Conservation (phyloP, 1,284 basidiomycete species). For the Crucibulum cyathiforme region DNA sequence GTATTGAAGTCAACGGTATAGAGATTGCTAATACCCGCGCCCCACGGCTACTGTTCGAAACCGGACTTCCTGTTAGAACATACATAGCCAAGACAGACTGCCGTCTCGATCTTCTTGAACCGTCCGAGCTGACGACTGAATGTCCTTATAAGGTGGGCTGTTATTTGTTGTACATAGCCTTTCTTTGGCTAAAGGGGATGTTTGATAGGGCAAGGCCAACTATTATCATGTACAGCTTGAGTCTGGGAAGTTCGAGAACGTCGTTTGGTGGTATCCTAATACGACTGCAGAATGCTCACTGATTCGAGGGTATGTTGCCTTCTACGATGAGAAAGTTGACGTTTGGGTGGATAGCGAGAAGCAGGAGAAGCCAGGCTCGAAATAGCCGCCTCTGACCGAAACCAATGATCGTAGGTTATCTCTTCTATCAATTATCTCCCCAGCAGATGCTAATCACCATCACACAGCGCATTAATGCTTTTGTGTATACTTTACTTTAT, state of each 20-base stretch:
- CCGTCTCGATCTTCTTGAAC: constrained; percentile 54
- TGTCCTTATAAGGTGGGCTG: constrained; percentile 70
- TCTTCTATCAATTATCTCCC: too few species aligned
- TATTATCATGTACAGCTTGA: constrained; percentile 61
- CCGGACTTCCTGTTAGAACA: constrained; percentile 57
- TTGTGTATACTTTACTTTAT: too few species aligned
- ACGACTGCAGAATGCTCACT: constrained; percentile 56
- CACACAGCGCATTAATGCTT: too few species aligned
- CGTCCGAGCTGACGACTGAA: constrained; percentile 50
- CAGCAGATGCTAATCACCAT: too few species aligned
- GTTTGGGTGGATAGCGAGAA: constrained; percentile 68
- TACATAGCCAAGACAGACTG: constrained; percentile 68
- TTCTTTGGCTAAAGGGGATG: not conserved
- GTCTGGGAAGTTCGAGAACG: constrained; percentile 51
- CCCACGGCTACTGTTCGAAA: constrained; percentile 65
- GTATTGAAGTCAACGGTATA: constrained; percentile 64
- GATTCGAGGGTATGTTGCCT: constrained; percentile 61
- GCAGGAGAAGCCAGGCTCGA: constrained; percentile 36
- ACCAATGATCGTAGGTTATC: too few species aligned
- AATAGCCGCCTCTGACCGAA: constrained; percentile 1
- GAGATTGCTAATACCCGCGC: constrained; percentile 65
- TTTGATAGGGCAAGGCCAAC: constrained; percentile 60
- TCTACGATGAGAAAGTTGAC: constrained; percentile 72
- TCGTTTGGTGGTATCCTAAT: constrained; percentile 69
- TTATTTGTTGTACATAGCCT: not conserved